These are phyloP conservation scores for Neobulgaria alba DNA, from an alignment of 2,329 filamentous ascomycete genomes.

Conservation along the genomic window DNA sequence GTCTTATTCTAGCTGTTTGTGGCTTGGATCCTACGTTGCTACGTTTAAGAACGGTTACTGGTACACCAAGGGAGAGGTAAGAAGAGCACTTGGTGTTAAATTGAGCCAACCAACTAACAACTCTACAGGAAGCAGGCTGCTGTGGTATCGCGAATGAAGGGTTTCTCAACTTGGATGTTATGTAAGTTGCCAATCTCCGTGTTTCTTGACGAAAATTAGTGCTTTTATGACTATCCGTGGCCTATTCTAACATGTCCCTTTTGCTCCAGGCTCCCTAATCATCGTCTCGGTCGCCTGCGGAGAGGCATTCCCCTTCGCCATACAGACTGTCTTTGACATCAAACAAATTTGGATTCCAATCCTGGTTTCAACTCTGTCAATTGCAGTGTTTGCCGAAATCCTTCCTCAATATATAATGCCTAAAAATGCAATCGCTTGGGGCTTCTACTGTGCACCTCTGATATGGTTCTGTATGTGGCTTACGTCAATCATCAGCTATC, in stretches of 20 bases:
- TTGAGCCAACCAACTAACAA: conserved; percentile 6
- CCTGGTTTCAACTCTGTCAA: conserved; percentile 19
- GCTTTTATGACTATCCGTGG: no score
- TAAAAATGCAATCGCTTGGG: conserved; percentile 16
- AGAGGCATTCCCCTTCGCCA: conserved; percentile 21
- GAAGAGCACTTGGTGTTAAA: background rate
- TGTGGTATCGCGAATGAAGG: conserved; percentile 16
- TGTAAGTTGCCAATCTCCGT: conserved; percentile 19
- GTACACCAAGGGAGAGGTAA: conserved; percentile 16
- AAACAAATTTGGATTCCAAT: conserved; percentile 16
- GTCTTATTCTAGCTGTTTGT: conserved; percentile 21
- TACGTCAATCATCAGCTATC: conserved; percentile 19
- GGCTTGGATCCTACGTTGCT: conserved; percentile 21
- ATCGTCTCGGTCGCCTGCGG: conserved; percentile 19
- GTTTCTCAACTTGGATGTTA: conserved; percentile 22
- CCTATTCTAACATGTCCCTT: no score
- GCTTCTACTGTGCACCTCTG: conserved; percentile 21
- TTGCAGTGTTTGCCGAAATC: conserved; percentile 23
- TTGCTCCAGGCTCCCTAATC: conserved; percentile 20
- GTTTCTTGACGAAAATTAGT: no score
- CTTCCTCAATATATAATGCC: conserved; percentile 24
- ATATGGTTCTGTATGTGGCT: conserved; percentile 24
- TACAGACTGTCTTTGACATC: conserved; percentile 15
- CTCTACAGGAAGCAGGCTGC: conserved; percentile 14
- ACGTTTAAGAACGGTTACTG: conserved; percentile 16